Evolutionary conservation across 495 filamentous ascomycete genomes (phyloP).

Genomic region (Polyplosphaeria fusca): DNA sequence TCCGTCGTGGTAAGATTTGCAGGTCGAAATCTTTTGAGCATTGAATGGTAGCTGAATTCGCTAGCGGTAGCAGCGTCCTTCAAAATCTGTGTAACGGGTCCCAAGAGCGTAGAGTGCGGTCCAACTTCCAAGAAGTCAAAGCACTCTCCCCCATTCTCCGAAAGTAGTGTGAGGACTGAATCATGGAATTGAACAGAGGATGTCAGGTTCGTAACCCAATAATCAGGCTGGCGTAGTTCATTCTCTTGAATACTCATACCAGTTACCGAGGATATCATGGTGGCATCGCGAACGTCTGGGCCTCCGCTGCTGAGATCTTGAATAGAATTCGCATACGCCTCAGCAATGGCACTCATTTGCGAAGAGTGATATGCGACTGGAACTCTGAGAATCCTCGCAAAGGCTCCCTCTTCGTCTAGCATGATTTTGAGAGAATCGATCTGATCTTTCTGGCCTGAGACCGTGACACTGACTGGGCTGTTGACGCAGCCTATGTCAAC

Average conservation of each 20-base stretch:
- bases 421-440: constrained; percentile 37
- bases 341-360: constrained; percentile 50
- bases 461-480: constrained; percentile 37
- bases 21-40: no score
- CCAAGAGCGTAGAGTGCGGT: neutral
- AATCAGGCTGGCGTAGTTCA: constrained; percentile 11
- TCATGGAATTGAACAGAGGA: constrained; percentile 45
- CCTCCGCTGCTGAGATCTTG: constrained; percentile 17
- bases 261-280: constrained; percentile 47
- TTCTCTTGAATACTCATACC: constrained; percentile 23
- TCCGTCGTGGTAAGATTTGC: neutral
- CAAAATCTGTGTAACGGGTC: constrained; percentile 46
- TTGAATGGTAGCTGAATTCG: no score
- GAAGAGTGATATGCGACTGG: constrained; percentile 60
- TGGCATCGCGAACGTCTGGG: constrained; percentile 1
- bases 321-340: constrained; percentile 43
- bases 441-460: constrained; percentile 39
- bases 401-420: constrained; percentile 33
- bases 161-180: neutral
- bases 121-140: no score
- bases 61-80: no score
- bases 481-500: constrained; percentile 32
- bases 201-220: constrained; percentile 50
- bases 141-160: no score
- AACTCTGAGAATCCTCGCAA: constrained; percentile 45